Evolutionary conservation across 2,329 filamentous ascomycete genomes (phyloP), one percentile per base, ranked within the genome.

Genomic region (Pezicula carpinea): DNA sequence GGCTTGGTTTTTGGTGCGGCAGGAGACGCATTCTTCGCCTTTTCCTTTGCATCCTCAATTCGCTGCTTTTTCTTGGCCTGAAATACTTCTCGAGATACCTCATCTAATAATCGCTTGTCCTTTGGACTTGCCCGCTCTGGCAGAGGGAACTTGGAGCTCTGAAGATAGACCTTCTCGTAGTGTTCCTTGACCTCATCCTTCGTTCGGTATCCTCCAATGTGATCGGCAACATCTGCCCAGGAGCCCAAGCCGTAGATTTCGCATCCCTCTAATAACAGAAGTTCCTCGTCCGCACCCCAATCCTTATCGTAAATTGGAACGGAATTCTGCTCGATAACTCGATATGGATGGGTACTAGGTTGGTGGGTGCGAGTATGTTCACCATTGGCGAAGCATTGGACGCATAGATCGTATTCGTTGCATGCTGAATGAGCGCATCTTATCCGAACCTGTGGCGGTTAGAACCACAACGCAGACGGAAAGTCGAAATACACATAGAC

Each of bases 141-240:
- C 0, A 99, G 74, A 0, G 93, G 93, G 56, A 99, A 99, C 15
- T 77, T 79, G 1, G 83, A 73, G 43, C 89, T 95, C 47, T 95
- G 76, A 54, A 99, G 77, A 58, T 95, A 99, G 14, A 87, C 92
- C 51, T 85, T 75, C 55, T 93, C 80, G 66, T 99, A 99, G 66
- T 99, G 93, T 55, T 96, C 88, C 53, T 89, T 83, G 29, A 97
- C 93, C 68, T 99, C 93, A 58, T 97, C 92, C 65, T 96, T 97
- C 55, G 85, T 84, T 48, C 93, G 82, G 63, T 91, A 97, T 10
- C 93, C 93, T 43, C 93, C 93, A 59, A 99, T 97, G 66, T 99
- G 93, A 66, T 99, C 92, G 32, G 93, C 91, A 53, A 99, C 95
- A 62, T 99, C 93, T 33, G 91, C 89, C 92, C 93, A 99, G 18